Evolutionary conservation across 1,284 basidiomycete genomes (phyloP).

Genomic region (Sanghuangporus weigelae): DNA sequence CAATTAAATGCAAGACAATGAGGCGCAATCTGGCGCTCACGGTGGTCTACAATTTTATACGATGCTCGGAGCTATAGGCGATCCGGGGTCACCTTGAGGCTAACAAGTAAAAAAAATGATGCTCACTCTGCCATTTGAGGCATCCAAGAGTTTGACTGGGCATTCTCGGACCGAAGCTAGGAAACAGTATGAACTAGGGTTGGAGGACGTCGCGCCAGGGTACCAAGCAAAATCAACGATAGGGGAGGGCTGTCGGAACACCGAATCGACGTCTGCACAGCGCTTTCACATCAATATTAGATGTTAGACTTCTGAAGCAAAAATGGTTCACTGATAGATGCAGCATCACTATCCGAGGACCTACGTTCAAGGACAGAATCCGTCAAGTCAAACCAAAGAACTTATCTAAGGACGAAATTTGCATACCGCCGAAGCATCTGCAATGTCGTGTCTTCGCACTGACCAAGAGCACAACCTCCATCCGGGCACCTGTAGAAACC

Average conservation of each 20-base stretch:
- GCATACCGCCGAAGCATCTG: constrained; percentile 40
- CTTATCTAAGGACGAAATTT: background rate
- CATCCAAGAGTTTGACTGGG: constrained; percentile 80
- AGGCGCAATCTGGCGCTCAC: constrained; percentile 83
- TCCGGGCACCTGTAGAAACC: constrained; percentile 53
- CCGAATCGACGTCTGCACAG: constrained; percentile 8
- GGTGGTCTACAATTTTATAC: constrained; percentile 86
- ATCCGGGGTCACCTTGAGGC: background rate
- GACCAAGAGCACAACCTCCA: constrained; percentile 50
- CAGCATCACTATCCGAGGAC: background rate
- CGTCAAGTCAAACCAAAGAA: background rate
- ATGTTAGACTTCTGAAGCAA: background rate
- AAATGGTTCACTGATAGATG: background rate
- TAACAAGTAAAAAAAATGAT: background rate
- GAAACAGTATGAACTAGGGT: constrained; percentile 73
- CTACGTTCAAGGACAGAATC: background rate
- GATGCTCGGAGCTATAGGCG: constrained; percentile 74
- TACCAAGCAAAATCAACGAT: constrained; percentile 80
- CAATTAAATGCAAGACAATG: constrained; percentile 77
- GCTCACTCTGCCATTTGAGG: constrained; percentile 66
- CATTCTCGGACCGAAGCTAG: constrained; percentile 74
- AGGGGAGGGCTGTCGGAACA: constrained; percentile 55
- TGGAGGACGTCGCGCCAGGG: constrained; percentile 56
- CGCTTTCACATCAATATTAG: constrained; percentile 11
- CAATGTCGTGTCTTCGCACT: constrained; percentile 57